These are phyloP conservation scores for Suhomyces bribrorum DNA, from an alignment of 1,139 yeast genomes.

Conservation along the genomic window DNA sequence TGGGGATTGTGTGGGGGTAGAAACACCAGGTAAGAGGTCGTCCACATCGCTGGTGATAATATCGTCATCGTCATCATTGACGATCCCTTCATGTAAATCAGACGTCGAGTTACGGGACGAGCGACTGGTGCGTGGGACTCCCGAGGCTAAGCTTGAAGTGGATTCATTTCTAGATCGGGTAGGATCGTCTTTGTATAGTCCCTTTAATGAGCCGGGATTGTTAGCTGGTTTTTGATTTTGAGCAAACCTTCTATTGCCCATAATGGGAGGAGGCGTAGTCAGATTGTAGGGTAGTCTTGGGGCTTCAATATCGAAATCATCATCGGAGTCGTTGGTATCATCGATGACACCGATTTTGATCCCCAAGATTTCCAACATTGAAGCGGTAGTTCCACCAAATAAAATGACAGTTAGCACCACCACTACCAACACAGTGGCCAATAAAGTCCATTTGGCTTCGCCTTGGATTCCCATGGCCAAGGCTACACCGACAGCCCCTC, in stretches of 20 bases:
- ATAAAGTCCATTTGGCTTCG: constrained; percentile 81
- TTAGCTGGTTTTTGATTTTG: constrained; percentile 13
- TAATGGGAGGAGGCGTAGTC: constrained; percentile 18
- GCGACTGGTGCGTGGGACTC: constrained; percentile 7
- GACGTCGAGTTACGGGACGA: constrained; percentile 9
- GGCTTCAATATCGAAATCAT: constrained; percentile 92
- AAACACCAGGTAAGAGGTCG: constrained; percentile 30
- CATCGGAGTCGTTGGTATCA: constrained; percentile 76
- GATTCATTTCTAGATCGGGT: constrained; percentile 32
- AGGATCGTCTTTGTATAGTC: constrained; percentile 16
- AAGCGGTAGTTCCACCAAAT: constrained; percentile 98
- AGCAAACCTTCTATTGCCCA: constrained; percentile 40
- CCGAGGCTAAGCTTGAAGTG: constrained; percentile 26
- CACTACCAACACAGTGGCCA: constrained; percentile 94
- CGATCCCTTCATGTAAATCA: constrained; percentile 12
- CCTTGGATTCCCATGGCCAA: constrained; percentile 97
- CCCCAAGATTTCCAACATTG: constrained; percentile 93
- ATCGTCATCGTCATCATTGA: constrained; percentile 36
- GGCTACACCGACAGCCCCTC: constrained; percentile 99
- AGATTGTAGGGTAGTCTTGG: constrained; percentile 43
- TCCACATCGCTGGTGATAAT: constrained; percentile 42
- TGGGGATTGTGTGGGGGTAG: constrained; percentile 1
- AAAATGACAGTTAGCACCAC: constrained; percentile 94
- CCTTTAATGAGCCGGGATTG: constrained; percentile 10
- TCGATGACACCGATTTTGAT: constrained; percentile 89